A percentile compares a stretch with the other conserved stretches of the same genome.
These are phyloP conservation scores for Mortierella sp. DNA, from an alignment of 371 early-diverging fungal species.

Conservation along the genomic window DNA sequence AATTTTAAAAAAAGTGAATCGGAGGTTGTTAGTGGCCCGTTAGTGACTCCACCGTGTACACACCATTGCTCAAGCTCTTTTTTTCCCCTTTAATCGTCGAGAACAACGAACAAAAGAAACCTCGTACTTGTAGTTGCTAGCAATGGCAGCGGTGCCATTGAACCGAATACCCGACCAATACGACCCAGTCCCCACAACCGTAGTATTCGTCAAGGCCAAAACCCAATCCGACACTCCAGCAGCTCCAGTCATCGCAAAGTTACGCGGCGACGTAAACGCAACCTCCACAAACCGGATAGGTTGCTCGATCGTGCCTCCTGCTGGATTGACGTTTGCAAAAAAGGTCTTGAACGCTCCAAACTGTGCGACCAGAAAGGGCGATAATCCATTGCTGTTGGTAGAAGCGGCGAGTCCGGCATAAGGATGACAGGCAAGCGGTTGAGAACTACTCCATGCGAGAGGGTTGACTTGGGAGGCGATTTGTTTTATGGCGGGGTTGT, in stretches of 20 bases:
- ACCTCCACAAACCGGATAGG: background rate
- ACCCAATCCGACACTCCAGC: background rate
- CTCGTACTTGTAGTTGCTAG: background rate
- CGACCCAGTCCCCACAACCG: background rate
- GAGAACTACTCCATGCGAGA: background rate
- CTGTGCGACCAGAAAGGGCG: background rate
- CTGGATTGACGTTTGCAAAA: background rate
- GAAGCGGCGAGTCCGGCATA: background rate
- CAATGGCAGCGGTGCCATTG: background rate
- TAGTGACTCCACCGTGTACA: background rate
- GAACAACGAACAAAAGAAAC: too few species aligned
- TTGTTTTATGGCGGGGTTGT: background rate
- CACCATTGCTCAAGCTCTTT: background rate
- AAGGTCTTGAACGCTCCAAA: background rate
- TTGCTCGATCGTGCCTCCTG: background rate
- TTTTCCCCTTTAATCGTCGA: too few species aligned
- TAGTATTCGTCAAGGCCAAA: background rate
- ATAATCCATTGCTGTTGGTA: background rate
- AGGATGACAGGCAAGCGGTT: background rate
- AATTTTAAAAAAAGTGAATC: background rate
- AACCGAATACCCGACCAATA: background rate
- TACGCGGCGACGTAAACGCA: background rate
- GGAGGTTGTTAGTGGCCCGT: background rate
- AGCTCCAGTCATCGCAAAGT: background rate
- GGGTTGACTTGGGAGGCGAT: background rate